Evolutionary conservation across 2,329 filamentous ascomycete species (phyloP).

Genomic region (Thyridium curvatum): DNA sequence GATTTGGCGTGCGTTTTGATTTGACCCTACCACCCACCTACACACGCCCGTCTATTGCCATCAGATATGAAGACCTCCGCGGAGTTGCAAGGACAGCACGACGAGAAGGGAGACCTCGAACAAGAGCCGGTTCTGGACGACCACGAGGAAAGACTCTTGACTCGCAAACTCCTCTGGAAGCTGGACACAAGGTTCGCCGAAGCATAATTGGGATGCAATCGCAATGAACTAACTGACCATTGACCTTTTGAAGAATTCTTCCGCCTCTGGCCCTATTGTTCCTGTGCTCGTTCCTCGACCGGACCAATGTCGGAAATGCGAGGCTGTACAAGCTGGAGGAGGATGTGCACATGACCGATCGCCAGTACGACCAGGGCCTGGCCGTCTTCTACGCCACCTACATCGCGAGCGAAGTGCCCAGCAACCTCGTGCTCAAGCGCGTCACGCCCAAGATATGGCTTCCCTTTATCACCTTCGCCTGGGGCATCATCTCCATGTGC

Average conservation of each 20-base stretch:
- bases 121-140: background rate
- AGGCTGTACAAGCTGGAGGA: conserved; percentile 56
- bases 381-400: conserved; percentile 62
- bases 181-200: conserved; percentile 40
- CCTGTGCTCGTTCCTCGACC: conserved; percentile 58
- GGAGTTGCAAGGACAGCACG: too few species aligned
- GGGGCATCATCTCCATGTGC: conserved; percentile 54
- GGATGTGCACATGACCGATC: conserved; percentile 50
- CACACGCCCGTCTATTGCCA: too few species aligned
- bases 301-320: conserved; percentile 69
- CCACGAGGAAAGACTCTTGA: conserved; percentile 15
- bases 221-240: conserved; percentile 1
- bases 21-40: too few species aligned
- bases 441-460: conserved; percentile 55
- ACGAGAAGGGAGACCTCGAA: too few species aligned
- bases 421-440: conserved; percentile 57
- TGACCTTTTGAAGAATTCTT: conserved; percentile 44
- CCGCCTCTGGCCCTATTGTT: conserved; percentile 59
- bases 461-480: conserved; percentile 46
- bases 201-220: background rate
- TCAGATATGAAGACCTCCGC: too few species aligned
- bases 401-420: conserved; percentile 56
- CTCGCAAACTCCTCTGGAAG: conserved; percentile 42
- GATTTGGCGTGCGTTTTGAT: too few species aligned
- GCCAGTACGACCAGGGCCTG: conserved; percentile 59